Base-by-base conservation (phyloP, 495 filamentous ascomycete species). In the Bombardia bombarda region DNA sequence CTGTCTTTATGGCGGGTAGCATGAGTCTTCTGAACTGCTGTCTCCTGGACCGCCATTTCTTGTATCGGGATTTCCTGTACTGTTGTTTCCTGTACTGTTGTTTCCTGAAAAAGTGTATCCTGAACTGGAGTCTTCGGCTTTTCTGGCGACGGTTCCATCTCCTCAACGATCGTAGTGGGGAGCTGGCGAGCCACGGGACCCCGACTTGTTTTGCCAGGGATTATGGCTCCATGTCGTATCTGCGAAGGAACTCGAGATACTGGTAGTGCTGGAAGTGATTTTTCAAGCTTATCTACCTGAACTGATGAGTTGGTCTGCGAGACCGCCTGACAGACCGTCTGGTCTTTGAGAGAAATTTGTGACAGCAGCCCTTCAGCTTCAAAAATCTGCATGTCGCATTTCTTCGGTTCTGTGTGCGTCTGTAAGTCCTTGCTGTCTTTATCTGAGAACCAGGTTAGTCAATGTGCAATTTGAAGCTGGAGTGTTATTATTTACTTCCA, bases 91-190 rank as follows among this genome's bases (percentile, higher is more conserved):
- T n/a, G n/a, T n/a, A n/a, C n/a, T n/a, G n/a, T n/a, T n/a, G n/a
- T n/a, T n/a, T n/a, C n/a, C n/a, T n/a, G n/a, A n/a, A n/a, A n/a
- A n/a, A 18, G 32, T 18, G 20, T 26, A 1, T 37, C 43, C n/a
- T 40, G 32, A 18, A 10, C 23, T 24, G 35, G 24, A 7, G 14
- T 22, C 22, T 41, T 23, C 9, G 37, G 17, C 17, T 44, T 46
- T 10, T 46, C 45, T 33, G 49, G 40, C 3, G 51, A 55, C 2
- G 19, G 56, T 18, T 65, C 56, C 33, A 43, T 57, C 40, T 65
- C 60, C 40, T 65, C 60, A 12, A 53, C 38, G 3, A 65, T 62
- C 1, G 57, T 48, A 2, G 41, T 37, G 4, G 53, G 53, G 17
- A 46, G 40, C 17, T 46, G 37, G 3, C 45, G 39, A 13, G 38